These are phyloP conservation scores for Blastobotrys capitulatus DNA, from an alignment of 1,139 yeast species.

Conservation along the genomic window DNA sequence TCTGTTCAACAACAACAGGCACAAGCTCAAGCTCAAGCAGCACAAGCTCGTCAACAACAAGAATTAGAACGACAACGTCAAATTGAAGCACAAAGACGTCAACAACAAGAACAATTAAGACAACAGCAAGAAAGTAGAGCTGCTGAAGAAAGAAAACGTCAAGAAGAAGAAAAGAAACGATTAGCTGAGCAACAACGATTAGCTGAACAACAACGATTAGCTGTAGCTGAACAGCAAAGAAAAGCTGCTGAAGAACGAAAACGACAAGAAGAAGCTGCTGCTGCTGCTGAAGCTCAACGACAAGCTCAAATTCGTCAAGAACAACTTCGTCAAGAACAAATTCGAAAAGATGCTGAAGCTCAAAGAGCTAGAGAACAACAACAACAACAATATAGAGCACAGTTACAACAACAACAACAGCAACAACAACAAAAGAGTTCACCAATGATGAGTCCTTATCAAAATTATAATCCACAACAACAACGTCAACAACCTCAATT, in stretches of 20 bases:
- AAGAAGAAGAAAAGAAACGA: not conserved
- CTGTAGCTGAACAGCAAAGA: not conserved
- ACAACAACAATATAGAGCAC: constrained; percentile 4
- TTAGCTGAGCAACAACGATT: not conserved
- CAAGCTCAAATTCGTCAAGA: not conserved
- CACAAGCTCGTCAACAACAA: constrained; percentile 5
- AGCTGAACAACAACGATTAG: not conserved
- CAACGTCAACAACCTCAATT: constrained; percentile 2
- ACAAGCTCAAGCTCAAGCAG: constrained; percentile 2
- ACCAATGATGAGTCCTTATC: constrained; percentile 4
- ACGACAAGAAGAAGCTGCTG: not conserved
- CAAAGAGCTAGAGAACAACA: constrained; percentile 1
- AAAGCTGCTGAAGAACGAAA: not conserved
- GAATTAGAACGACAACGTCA: constrained; percentile 1
- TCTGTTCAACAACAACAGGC: not conserved
- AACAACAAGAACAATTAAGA: not conserved
- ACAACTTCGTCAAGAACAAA: constrained; percentile 2
- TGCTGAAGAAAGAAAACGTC: not conserved
- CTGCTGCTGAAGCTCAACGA: not conserved
- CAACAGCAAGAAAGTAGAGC: constrained; percentile 2
- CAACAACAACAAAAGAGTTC: constrained; percentile 11
- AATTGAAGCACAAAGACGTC: not conserved
- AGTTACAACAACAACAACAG: constrained; percentile 8
- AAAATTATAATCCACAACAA: constrained; percentile 2
- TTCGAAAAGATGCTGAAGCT: constrained; percentile 7